A percentile compares a stretch with the other conserved stretches of the same genome.
phyloP scores from a whole-genome alignment of 164 flowering plant species.

The Vitis rotundifolia region DNA sequence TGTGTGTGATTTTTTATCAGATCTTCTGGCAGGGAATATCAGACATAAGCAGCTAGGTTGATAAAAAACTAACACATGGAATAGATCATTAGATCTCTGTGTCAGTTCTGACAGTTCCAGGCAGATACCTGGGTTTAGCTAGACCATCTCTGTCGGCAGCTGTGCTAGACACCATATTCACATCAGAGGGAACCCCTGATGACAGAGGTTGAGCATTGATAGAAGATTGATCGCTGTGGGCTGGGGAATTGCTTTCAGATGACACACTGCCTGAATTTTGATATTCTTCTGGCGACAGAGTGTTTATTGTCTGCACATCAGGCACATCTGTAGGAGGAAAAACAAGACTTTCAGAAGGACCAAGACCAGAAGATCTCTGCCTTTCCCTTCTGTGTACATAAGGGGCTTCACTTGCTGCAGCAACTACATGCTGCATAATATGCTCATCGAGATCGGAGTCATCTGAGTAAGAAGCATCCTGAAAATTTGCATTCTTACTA shows the following conservation, averaged over 20 bases:
- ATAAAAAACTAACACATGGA: no score
- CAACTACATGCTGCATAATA: slow-evolving; percentile 62
- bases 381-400: slow-evolving; percentile 46
- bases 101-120: neutral
- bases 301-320: slow-evolving; percentile 14
- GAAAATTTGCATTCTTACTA: slow-evolving; percentile 16
- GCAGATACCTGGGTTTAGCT: slow-evolving; percentile 30
- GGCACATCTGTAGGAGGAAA: slow-evolving; percentile 31
- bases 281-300: slow-evolving; percentile 18
- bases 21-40: no score
- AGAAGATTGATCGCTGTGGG: slow-evolving; percentile 16
- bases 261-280: slow-evolving; percentile 18
- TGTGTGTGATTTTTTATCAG: no score
- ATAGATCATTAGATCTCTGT: neutral
- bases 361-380: slow-evolving; percentile 37
- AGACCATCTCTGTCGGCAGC: slow-evolving; percentile 22
- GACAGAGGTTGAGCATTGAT: slow-evolving; percentile 19
- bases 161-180: slow-evolving; percentile 11
- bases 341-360: slow-evolving; percentile 31
- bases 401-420: slow-evolving; percentile 45
- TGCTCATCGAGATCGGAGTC: slow-evolving; percentile 58
- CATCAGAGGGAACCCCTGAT: slow-evolving; percentile 12
- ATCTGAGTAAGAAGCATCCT: slow-evolving; percentile 45
- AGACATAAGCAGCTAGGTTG: no score
- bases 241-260: slow-evolving; percentile 24